Evolutionary conservation across 2,329 filamentous ascomycete genomes (phyloP).

Genomic region (Waltergamsia citrina): DNA sequence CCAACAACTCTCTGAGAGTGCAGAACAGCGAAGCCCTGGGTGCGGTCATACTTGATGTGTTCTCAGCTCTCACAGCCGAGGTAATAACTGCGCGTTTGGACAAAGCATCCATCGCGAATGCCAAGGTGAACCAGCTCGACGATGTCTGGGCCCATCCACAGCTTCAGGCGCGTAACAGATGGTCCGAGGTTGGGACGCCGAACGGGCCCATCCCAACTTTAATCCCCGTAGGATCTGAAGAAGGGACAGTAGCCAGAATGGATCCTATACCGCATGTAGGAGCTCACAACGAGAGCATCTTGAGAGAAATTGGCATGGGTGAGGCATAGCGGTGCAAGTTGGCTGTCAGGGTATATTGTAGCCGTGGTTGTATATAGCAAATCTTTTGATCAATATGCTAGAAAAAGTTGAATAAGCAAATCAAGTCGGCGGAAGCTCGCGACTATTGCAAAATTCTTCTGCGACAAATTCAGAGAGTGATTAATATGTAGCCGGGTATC

Average conservation of each 20-base stretch:
- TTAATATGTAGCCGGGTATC: too few relatives aligned
- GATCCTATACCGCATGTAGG: slow-evolving; percentile 2
- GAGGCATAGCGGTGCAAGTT: too few relatives aligned
- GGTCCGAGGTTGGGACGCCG: slow-evolving; percentile 40
- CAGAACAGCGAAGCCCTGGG: slow-evolving; percentile 36
- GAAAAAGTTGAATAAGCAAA: too few relatives aligned
- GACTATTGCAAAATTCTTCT: too few relatives aligned
- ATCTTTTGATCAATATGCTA: too few relatives aligned
- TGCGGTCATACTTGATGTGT: slow-evolving; percentile 31
- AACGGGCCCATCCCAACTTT: slow-evolving; percentile 35
- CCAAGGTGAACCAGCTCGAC: slow-evolving; percentile 44
- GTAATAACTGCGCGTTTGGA: slow-evolving; percentile 33
- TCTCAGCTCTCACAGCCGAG: slow-evolving; percentile 25
- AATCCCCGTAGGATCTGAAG: slow-evolving; percentile 20
- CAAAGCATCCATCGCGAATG: slow-evolving; percentile 40
- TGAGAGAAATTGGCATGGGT: slow-evolving; percentile 1
- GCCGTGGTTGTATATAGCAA: too few relatives aligned
- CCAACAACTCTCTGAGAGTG: slow-evolving; percentile 32
- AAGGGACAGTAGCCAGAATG: neutral
- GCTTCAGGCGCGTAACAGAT: slow-evolving; percentile 36
- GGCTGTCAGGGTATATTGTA: too few relatives aligned
- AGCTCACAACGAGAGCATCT: slow-evolving; percentile 4
- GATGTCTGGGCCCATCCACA: slow-evolving; percentile 45
- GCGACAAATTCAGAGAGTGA: too few relatives aligned
- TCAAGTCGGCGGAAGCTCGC: too few relatives aligned